Evolutionary conservation across 2,329 filamentous ascomycete species (phyloP), one percentile per base, ranked within the genome.

Genomic region (Zasmidium citrigriseum): DNA sequence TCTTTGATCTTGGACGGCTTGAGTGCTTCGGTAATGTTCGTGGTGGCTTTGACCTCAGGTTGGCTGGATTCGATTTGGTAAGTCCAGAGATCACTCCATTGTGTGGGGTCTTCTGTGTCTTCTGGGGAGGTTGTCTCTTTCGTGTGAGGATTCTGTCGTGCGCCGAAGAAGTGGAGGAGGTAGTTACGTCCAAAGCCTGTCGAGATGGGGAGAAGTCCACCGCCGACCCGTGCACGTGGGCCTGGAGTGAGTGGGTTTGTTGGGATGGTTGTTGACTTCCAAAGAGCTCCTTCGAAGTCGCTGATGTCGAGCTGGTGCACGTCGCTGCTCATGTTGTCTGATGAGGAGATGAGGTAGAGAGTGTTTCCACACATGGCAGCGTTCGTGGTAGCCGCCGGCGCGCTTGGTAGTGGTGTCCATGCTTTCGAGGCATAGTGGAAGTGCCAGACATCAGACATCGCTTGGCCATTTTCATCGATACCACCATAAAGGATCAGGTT

Each of bases 1-100:
- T 80, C 77, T 58, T 80, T 80, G 62, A 78, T 73, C 54, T 73
- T 74, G 1, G 77, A 75, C n/a, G 76, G 75, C 51, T 76, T 76
- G 57, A 76, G 69, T 1, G 65, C 63, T 41, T 70, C 68, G 10
- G 64, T 61, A 25, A 70, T 57, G 50, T 59, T 68, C 3, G 62
- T 53, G 3, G 67, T 68, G n/a, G 58, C 50, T 55, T 68, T 68
- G 29, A 62, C 61, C 51, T 66, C 67, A 4, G 69, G 66, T 11
- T 57, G 59, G 51, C 57, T 72, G 4, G 76, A 77, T 1, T 73
- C 75, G 5, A 78, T 70, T 56, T 80, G 77, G n/a, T 77, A 71
- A 0, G 71, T 74, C 77, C 77, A 78, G n/a, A 76, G 71, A 57
- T 78, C 77, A 55, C 72, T 75, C 68, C 75, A 77, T 63, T 62